phyloP scores from a whole-genome alignment of 768 basidiomycete genomes.

The Cubamyces lactineus region DNA sequence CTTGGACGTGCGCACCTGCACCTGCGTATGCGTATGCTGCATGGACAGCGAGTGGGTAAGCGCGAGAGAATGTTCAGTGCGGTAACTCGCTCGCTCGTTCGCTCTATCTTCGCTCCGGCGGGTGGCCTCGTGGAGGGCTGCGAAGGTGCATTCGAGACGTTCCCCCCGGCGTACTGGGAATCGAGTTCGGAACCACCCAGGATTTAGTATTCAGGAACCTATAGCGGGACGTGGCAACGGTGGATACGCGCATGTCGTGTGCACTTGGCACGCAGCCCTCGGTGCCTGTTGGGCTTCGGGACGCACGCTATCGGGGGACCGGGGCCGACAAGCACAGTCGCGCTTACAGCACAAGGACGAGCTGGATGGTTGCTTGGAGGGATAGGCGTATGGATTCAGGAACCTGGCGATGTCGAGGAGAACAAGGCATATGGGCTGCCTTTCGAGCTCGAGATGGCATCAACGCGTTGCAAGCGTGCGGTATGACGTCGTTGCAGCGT shows the following conservation, averaged over 20 bases:
- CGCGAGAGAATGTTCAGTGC: no score
- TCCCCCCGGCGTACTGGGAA: no score
- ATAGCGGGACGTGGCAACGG: not conserved
- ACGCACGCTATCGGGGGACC: not conserved
- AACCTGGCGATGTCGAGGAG: not conserved
- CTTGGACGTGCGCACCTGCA: no score
- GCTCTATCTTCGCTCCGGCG: conserved; percentile 5
- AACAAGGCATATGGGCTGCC: not conserved
- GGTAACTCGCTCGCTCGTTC: not conserved
- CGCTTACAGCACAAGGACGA: not conserved
- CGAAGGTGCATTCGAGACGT: not conserved
- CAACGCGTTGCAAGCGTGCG: not conserved
- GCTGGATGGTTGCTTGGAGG: no score
- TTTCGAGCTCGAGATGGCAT: not conserved
- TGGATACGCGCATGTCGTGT: not conserved
- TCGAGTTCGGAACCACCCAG: no score
- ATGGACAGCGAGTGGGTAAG: no score
- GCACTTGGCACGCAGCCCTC: conserved; percentile 8
- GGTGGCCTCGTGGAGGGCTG: not conserved
- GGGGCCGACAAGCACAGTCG: not conserved
- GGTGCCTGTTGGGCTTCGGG: not conserved
- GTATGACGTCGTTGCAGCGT: conserved; percentile 7
- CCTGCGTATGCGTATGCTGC: no score
- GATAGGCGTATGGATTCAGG: not conserved
- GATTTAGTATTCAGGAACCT: no score